Evolutionary conservation across 176 grass and related monocot genomes (phyloP).

Genomic region (Oryza nivara): DNA sequence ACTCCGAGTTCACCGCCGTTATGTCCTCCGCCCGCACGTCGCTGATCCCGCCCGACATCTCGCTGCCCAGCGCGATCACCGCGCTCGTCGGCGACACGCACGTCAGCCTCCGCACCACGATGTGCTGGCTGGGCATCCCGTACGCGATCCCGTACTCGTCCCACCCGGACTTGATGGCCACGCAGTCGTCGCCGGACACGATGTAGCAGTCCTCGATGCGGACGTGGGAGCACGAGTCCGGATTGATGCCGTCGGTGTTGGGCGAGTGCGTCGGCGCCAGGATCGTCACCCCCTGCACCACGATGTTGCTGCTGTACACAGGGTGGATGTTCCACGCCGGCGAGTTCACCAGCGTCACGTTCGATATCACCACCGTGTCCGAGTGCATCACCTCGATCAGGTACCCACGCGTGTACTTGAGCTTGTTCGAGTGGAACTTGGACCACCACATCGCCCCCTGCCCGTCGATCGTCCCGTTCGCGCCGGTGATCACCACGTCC

Average conservation of each 20-base stretch:
- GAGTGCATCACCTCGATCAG: constrained; percentile 81
- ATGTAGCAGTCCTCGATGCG: constrained; percentile 97
- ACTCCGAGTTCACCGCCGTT: constrained; percentile 75
- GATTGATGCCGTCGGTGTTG: constrained; percentile 97
- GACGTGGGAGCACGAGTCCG: constrained; percentile 88
- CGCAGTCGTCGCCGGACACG: constrained; percentile 95
- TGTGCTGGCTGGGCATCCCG: constrained; percentile 91
- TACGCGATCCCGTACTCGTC: constrained; percentile 92
- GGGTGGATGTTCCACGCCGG: constrained; percentile 97
- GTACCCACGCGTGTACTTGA: constrained; percentile 91
- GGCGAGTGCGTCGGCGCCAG: constrained; percentile 74
- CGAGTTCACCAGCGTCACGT: constrained; percentile 83
- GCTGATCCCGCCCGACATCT: constrained; percentile 94
- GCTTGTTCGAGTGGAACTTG: constrained; percentile 72
- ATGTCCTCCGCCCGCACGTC: constrained; percentile 92
- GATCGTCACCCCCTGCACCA: constrained; percentile 75
- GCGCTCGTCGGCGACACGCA: constrained; percentile 93
- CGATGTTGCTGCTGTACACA: constrained; percentile 87
- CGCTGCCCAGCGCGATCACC: constrained; percentile 84
- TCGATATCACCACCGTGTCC: constrained; percentile 72
- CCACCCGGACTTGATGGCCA: constrained; percentile 96
- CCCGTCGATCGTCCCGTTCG: constrained; percentile 89
- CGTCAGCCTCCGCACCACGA: constrained; percentile 62
- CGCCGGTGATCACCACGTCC: constrained; percentile 75
- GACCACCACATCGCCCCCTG: constrained; percentile 90